A percentile compares a stretch with the other conserved stretches of the same genome.
Evolutionary conservation across 2,329 filamentous ascomycete species (phyloP).

Genomic region (Gremmenia infestans): DNA sequence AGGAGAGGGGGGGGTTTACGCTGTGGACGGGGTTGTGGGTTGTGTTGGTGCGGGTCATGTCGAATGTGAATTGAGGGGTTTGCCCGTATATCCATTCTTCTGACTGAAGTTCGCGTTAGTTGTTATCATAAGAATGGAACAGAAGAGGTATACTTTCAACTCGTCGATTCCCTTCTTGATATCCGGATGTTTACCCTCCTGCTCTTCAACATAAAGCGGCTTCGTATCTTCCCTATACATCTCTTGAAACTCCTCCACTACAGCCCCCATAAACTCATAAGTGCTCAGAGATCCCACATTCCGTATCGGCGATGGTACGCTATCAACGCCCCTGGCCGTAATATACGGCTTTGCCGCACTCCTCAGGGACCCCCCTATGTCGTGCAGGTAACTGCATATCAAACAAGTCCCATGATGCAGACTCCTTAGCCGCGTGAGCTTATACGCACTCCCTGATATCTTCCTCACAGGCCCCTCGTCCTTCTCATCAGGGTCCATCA

Average conservation of each 20-base stretch:
- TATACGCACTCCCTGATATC: constrained; percentile 91
- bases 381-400: constrained; percentile 64
- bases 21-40: neutral
- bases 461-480: constrained; percentile 52
- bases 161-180: constrained; percentile 4
- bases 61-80: constrained; percentile 8
- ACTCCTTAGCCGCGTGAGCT: constrained; percentile 73
- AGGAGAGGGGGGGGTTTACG: neutral
- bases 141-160: constrained; percentile 1
- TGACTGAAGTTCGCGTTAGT: neutral
- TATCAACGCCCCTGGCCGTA: constrained; percentile 80
- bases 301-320: constrained; percentile 76
- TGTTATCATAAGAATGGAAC: too few relatives aligned
- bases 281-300: constrained; percentile 62
- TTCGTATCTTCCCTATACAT: constrained; percentile 53
- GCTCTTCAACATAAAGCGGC: constrained; percentile 5
- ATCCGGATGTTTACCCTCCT: constrained; percentile 3
- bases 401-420: constrained; percentile 93
- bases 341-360: constrained; percentile 77
- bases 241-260: constrained; percentile 58
- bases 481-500: constrained; percentile 49
- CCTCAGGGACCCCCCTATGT: constrained; percentile 65
- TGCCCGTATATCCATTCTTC: constrained; percentile 9
- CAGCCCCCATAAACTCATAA: constrained; percentile 44
- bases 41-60: neutral